A percentile compares a stretch with the other conserved stretches of the same genome.
phyloP scores from a whole-genome alignment of 1,139 yeast genomes.

The Kurtzmaniella natalensis region DNA sequence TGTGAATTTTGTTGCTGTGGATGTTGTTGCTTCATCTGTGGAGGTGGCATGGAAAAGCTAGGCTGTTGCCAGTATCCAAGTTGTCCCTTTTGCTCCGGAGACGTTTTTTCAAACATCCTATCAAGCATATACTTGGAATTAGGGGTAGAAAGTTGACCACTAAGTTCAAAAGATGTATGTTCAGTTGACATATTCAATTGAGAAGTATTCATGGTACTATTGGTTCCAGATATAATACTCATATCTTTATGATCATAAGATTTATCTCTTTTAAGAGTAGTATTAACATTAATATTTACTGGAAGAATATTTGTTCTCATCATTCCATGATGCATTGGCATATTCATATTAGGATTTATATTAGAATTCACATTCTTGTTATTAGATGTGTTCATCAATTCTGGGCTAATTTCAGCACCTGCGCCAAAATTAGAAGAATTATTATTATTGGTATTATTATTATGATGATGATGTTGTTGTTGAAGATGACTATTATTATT shows the following conservation, averaged over 20 bases:
- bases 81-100: slow-evolving; percentile 23
- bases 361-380: background rate
- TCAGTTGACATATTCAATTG: slow-evolving; percentile 20
- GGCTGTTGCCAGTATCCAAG: slow-evolving; percentile 12
- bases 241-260: slow-evolving; percentile 14
- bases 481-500: background rate
- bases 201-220: slow-evolving; percentile 24
- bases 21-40: slow-evolving; percentile 13
- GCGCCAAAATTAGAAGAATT: slow-evolving; percentile 6
- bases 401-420: too few relatives aligned
- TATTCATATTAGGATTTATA: background rate
- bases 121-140: slow-evolving; percentile 39
- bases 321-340: slow-evolving; percentile 1
- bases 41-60: slow-evolving; percentile 26
- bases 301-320: background rate
- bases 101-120: slow-evolving; percentile 36
- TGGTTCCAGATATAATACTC: slow-evolving; percentile 22
- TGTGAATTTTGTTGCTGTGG: slow-evolving; percentile 14
- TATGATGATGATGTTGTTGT: too few relatives aligned
- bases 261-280: slow-evolving; percentile 4
- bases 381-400: background rate
- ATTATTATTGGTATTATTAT: slow-evolving; percentile 10
- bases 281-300: slow-evolving; percentile 12
- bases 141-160: slow-evolving; percentile 38
- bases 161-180: slow-evolving; percentile 37